phyloP scores from a whole-genome alignment of 495 filamentous ascomycete species.

The Daldinia loculata region DNA sequence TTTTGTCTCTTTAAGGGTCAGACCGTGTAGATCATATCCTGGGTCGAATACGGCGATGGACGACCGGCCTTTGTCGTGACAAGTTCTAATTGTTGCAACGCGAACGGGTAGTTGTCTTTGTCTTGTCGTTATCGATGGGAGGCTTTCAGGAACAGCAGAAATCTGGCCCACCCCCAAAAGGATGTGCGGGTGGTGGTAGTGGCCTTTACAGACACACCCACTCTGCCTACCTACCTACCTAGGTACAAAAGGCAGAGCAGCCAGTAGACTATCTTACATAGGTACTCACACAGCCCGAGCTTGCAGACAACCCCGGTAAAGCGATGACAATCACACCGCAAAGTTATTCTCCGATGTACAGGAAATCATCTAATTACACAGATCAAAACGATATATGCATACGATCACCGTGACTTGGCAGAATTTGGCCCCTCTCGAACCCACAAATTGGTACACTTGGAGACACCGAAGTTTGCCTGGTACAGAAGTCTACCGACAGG shows the following conservation, averaged over 20 bases:
- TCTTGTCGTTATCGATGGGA: slow-evolving; percentile 39
- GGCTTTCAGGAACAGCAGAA: slow-evolving; percentile 36
- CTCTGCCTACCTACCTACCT: not conserved
- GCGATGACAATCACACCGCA: slow-evolving; percentile 40
- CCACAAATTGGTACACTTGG: slow-evolving; percentile 40
- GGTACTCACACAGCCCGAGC: slow-evolving; percentile 27
- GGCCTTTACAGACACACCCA: slow-evolving; percentile 41
- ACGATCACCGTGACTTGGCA: slow-evolving; percentile 33
- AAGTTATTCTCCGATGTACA: slow-evolving; percentile 42
- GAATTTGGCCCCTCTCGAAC: slow-evolving; percentile 27
- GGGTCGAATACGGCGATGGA: slow-evolving; percentile 28
- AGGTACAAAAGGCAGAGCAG: slow-evolving; percentile 23
- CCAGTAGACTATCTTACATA: slow-evolving; percentile 35
- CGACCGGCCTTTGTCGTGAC: slow-evolving; percentile 36
- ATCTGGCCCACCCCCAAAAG: slow-evolving; percentile 38
- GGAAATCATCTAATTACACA: slow-evolving; percentile 37
- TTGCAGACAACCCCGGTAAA: slow-evolving; percentile 34
- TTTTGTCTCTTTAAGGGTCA: slow-evolving; percentile 32
- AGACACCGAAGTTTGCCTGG: slow-evolving; percentile 44
- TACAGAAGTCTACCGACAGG: slow-evolving; percentile 35
- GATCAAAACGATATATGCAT: slow-evolving; percentile 38
- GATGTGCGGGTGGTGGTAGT: slow-evolving; percentile 34
- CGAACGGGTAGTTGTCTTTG: slow-evolving; percentile 39
- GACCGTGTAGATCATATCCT: slow-evolving; percentile 28
- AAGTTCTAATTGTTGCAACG: slow-evolving; percentile 29